Evolutionary conservation across 2,329 filamentous ascomycete species (phyloP).

Genomic region (Microascus cirrosus): DNA sequence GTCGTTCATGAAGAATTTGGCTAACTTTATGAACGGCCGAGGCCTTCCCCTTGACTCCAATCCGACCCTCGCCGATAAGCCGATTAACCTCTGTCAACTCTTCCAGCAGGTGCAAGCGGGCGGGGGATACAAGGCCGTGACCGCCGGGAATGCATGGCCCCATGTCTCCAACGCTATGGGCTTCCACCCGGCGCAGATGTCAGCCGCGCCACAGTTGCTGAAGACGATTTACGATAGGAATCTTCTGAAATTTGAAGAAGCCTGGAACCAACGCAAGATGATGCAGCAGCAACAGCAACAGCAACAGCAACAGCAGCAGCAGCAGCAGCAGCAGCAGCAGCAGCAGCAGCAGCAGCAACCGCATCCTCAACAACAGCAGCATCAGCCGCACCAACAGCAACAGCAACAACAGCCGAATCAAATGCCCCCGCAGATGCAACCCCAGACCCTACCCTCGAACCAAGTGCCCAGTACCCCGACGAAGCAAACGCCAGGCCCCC

Average conservation of each 20-base stretch:
- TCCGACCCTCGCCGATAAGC: constrained; percentile 62
- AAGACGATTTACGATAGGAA: constrained; percentile 66
- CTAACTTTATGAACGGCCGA: constrained; percentile 65
- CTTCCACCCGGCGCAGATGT: constrained; percentile 51
- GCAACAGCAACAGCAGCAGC: constrained; percentile 26
- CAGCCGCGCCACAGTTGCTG: constrained; percentile 58
- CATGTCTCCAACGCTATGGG: constrained; percentile 56
- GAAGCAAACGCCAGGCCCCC: constrained; percentile 7
- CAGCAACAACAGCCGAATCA: constrained; percentile 26
- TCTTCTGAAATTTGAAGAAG: constrained; percentile 65
- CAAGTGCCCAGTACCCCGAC: constrained; percentile 18
- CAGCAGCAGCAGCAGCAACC: constrained; percentile 26
- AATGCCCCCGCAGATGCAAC: constrained; percentile 15
- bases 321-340: constrained; percentile 18
- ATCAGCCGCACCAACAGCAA: constrained; percentile 38
- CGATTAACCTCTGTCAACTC: constrained; percentile 63
- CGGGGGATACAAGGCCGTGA: constrained; percentile 67
- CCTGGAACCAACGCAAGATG: constrained; percentile 40
- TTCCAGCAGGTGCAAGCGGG: constrained; percentile 66
- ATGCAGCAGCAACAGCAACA: constrained; percentile 36
- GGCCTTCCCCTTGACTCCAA: constrained; percentile 63
- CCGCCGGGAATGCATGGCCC: constrained; percentile 60
- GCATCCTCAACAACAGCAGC: constrained; percentile 21
- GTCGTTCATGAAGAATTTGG: constrained; percentile 64
- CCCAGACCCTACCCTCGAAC: constrained; percentile 10